These are phyloP conservation scores for Umbelopsis ramanniana DNA, from an alignment of 192 early-diverging fungal species.

Conservation along the genomic window DNA sequence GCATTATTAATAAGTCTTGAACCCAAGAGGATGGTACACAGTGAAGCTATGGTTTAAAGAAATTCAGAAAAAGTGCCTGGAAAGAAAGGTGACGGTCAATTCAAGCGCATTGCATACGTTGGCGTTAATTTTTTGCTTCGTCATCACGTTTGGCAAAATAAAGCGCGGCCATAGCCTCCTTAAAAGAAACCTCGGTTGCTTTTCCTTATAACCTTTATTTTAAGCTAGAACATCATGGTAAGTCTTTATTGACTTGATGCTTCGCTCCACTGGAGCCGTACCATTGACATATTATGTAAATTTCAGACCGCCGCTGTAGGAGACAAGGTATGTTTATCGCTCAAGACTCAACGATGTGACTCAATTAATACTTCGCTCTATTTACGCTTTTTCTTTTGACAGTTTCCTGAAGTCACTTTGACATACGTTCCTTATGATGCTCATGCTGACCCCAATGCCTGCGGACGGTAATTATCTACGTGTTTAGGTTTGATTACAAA, in stretches of 20 bases:
- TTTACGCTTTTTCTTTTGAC: background rate
- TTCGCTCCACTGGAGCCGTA: no score
- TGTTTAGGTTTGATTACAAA: background rate
- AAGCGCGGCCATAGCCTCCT: background rate
- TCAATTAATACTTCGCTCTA: background rate
- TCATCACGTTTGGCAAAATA: background rate
- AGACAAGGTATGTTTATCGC: slow-evolving; percentile 17
- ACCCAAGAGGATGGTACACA: no score
- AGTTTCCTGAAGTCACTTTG: slow-evolving; percentile 33
- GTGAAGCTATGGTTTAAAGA: no score
- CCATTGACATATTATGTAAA: background rate
- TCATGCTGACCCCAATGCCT: slow-evolving; percentile 21
- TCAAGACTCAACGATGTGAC: background rate
- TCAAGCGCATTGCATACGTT: no score
- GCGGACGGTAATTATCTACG: slow-evolving; percentile 19
- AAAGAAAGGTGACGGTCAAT: no score
- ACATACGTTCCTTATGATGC: slow-evolving; percentile 38
- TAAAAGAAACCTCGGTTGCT: background rate
- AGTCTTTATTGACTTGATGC: background rate
- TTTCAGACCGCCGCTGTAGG: slow-evolving; percentile 2
- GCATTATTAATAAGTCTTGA: no score
- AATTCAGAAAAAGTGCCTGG: no score
- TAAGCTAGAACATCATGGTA: background rate
- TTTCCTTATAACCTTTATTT: background rate
- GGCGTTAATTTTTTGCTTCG: background rate